Evolutionary conservation across 176 grass and related monocot species (phyloP), one percentile per base, ranked within the genome.

Genomic region (Guadua angustifolia): DNA sequence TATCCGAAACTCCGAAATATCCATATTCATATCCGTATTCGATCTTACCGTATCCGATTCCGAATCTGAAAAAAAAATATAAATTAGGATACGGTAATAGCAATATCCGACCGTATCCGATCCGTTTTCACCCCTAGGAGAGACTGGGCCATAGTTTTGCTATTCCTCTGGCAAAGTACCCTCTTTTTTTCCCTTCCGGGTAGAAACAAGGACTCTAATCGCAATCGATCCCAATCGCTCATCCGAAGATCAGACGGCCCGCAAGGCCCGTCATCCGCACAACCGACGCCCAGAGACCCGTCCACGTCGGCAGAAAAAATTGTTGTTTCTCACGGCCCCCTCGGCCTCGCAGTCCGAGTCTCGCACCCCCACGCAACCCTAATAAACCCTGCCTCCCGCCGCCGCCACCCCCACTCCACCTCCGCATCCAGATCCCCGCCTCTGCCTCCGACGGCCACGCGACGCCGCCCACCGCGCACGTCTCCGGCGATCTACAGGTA

Each of bases 401-500:
- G 78, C 87, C 87, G 87, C 44, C 83, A 1, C 55, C 19, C 17
- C 74, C 44, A 29, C 35, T 45, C 53, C 35, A 1, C 81, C 69
- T 17, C 33, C 42, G 13, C n/a, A 6, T 8, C 82, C 70, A 44
- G 77, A 70, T 81, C 57, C 65, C 29, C 69, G 0, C 13, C 4
- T 13, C 78, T 55, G 43, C 58, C n/a, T 0, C 77, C 18, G 88
- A 69, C 83, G 83, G 68, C 69, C 35, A 17, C 35, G 1, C 76
- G 45, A n/a, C 46, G 77, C 59, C 47, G 24, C 18, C 51, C 56
- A 38, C 66, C 12, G 47, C 40, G 49, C 59, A 13, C 78, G 29
- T 67, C 49, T 19, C 67, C 84, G 84, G 88, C 79, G 88, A 86
- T 86, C 84, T 90, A 86, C 84, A 74, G 88, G 88, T 90, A 86